Evolutionary conservation across 163 green algal species (phyloP), one percentile per base, ranked within the genome.

Genomic region (Chloroidium sp.): DNA sequence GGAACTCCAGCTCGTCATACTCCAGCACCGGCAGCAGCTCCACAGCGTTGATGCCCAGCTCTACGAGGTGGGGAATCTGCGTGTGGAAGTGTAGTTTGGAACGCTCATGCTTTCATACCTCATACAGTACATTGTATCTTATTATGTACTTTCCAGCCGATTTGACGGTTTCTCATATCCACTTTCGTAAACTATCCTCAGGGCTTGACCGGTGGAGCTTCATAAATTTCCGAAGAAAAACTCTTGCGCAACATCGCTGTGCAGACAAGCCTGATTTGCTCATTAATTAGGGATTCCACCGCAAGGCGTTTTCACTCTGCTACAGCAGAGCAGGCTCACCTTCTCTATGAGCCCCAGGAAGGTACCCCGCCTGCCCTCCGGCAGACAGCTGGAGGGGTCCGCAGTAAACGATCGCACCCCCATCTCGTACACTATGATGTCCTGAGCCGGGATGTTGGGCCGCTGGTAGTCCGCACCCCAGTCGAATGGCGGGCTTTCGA

Each of bases 1-100:
- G 92, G 80, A 98, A 96, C 89, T 99, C 95, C 60, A 98, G 82
- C 89, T 98, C 94, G 80, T 98, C 95, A 75, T 95, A 98, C 82
- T 98, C 95, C 83, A 97, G 94, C 1, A 97, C 90, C 6, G 95
- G 94, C 78, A 98, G 84, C 72, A 98, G 85, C 88, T 98, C 93
- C 62, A 98, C 89, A 3, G 93, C 92, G 62, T 91, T 99, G 62
- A 98, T 80, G 12, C 93, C 93, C 62, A 97, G 87, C 59, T 88
- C 84, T 60, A 85, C 76, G 2, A 97, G 85, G 84, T 95, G 85
- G 0, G 81, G 81, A 8, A 88, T 87, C 82, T 89, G 85, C 67
- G 36, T 36, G 36, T 36, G 36, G 36, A 36, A 36, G 36, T 36
- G 36, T 36, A 36, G 36, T 36, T 36, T 36, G 36, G 36, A 36